A percentile compares a stretch with the other conserved stretches of the same genome.
These are phyloP conservation scores for Botrytis fragariae DNA, from an alignment of 2,329 filamentous ascomycete species.

Conservation along the genomic window DNA sequence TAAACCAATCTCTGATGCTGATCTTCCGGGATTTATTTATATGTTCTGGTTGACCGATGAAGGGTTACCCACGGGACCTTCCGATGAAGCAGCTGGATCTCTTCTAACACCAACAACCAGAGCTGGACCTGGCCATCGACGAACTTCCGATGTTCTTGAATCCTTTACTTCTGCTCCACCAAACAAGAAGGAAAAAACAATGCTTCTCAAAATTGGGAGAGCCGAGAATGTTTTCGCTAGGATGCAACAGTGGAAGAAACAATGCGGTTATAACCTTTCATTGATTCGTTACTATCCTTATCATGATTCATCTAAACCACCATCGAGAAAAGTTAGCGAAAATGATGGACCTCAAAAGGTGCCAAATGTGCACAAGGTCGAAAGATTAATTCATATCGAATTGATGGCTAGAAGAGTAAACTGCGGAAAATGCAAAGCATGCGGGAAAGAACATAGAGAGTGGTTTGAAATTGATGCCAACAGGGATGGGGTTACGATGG, in stretches of 20 bases:
- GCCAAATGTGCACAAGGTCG: conserved; percentile 81
- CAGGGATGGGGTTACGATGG: conserved; percentile 63
- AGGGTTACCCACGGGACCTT: conserved; percentile 51
- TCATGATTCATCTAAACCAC: conserved; percentile 38
- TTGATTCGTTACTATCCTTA: conserved; percentile 93
- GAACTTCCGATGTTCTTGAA: conserved; percentile 55
- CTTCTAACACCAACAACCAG: conserved; percentile 53
- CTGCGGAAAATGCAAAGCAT: conserved; percentile 65
- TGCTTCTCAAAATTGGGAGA: conserved; percentile 65
- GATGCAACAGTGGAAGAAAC: conserved; percentile 88
- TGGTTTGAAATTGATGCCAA: conserved; percentile 90
- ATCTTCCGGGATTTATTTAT: conserved; percentile 93
- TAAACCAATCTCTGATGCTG: conserved; percentile 69
- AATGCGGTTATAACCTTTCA: conserved; percentile 86
- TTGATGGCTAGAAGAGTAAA: conserved; percentile 59
- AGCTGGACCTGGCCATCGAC: conserved; percentile 39
- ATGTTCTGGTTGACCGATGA: conserved; percentile 93
- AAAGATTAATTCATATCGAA: conserved; percentile 87
- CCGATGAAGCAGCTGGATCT: conserved; percentile 58
- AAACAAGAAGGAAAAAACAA: conserved; percentile 50
- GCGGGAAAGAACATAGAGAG: conserved; percentile 83
- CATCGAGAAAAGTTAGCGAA: conserved; percentile 18
- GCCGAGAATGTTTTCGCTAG: conserved; percentile 83
- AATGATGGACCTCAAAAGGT: conserved; percentile 62
- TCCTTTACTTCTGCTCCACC: conserved; percentile 46